Evolutionary conservation across 2,329 filamentous ascomycete species (phyloP).

Genomic region (Paecilomyces fulvus): DNA sequence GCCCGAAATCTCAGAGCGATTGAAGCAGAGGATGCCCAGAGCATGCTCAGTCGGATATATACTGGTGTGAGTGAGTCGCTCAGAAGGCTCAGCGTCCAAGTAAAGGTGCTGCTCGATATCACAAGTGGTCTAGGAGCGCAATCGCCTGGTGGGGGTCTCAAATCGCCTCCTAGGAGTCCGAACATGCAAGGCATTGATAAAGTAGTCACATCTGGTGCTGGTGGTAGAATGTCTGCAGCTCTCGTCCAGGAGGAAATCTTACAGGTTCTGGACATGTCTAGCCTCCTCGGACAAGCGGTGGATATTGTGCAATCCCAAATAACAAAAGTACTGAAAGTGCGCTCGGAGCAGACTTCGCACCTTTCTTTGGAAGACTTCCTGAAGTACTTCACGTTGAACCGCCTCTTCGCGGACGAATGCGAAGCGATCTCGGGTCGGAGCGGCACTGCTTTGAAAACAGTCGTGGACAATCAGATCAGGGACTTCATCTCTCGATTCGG

Average conservation of each 20-base stretch:
- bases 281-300: constrained; percentile 56
- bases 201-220: constrained; percentile 19
- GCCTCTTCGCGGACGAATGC: constrained; percentile 58
- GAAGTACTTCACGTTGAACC: constrained; percentile 54
- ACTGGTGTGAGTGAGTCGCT: constrained; percentile 80
- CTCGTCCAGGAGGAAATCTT: constrained; percentile 50
- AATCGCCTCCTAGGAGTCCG: constrained; percentile 43
- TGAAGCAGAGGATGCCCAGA: constrained; percentile 75
- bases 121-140: constrained; percentile 53
- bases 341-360: constrained; percentile 51
- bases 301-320: constrained; percentile 58
- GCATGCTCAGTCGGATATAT: constrained; percentile 73
- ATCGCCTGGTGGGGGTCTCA: constrained; percentile 27
- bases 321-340: constrained; percentile 55
- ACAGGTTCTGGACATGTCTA: constrained; percentile 57
- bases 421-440: constrained; percentile 57
- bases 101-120: constrained; percentile 90
- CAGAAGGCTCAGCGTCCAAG: constrained; percentile 75
- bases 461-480: constrained; percentile 55
- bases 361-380: constrained; percentile 50
- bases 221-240: constrained; percentile 17
- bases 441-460: constrained; percentile 50
- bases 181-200: constrained; percentile 36
- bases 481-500: constrained; percentile 53
- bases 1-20: constrained; percentile 80